Evolutionary conservation across 2,329 filamentous ascomycete species (phyloP).

Genomic region (Sarocladium oryzae): DNA sequence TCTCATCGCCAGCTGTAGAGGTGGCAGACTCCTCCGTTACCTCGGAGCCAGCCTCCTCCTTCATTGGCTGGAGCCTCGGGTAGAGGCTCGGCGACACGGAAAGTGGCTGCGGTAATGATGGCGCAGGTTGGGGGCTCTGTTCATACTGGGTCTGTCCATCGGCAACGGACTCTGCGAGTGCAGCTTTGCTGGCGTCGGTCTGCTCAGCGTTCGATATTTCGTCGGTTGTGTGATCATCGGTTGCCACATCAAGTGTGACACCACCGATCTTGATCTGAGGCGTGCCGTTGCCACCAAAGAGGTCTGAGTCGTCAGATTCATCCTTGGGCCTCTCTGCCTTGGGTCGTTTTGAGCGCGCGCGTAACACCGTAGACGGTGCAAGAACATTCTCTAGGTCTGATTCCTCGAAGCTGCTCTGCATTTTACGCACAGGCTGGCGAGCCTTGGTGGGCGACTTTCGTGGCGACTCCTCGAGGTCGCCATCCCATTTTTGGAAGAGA

Average conservation of each 20-base stretch:
- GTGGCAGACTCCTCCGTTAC: constrained; percentile 7
- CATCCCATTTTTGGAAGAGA: constrained; percentile 24
- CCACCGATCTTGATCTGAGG: constrained; percentile 8
- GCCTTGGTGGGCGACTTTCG: constrained; percentile 10
- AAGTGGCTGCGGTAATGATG: background rate
- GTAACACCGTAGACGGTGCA: background rate
- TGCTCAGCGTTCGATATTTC: background rate
- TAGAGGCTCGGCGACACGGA: background rate
- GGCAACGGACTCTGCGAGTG: background rate
- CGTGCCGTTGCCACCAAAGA: constrained; percentile 7
- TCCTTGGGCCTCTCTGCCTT: background rate
- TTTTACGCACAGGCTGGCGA: constrained; percentile 1
- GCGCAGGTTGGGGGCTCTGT: background rate
- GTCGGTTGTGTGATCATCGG: background rate
- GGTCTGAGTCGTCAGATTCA: constrained; percentile 3
- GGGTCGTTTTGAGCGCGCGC: background rate
- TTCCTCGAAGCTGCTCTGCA: constrained; percentile 10
- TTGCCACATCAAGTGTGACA: constrained; percentile 1
- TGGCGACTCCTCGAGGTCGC: constrained; percentile 18
- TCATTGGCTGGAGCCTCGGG: background rate
- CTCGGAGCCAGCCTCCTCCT: background rate
- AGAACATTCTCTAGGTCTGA: constrained; percentile 6
- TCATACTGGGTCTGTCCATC: background rate
- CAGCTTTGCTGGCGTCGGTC: background rate
- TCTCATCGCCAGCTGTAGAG: background rate